Evolutionary conservation across 164 flowering plant species (phyloP).

Genomic region (Nymphaea thermarum): DNA sequence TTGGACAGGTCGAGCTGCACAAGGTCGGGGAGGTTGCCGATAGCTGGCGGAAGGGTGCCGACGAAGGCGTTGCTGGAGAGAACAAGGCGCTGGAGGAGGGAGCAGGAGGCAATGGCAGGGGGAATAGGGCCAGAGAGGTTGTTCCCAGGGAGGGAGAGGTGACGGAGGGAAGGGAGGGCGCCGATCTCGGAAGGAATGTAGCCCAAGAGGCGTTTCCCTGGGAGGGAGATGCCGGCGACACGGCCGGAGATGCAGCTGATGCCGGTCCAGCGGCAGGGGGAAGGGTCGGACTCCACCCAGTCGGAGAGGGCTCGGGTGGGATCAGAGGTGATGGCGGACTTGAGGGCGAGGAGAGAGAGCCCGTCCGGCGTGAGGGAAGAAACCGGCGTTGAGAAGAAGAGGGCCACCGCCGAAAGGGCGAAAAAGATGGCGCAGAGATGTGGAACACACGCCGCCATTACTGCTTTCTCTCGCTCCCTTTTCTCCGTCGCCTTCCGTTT

Average conservation of each 20-base stretch:
- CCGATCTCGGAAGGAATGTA: constrained; percentile 92
- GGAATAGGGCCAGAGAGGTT: constrained; percentile 54
- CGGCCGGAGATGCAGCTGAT: constrained; percentile 36
- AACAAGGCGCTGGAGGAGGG: constrained; percentile 42
- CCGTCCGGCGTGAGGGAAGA: constrained; percentile 70
- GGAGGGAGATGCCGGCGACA: constrained; percentile 45
- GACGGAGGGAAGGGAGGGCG: constrained; percentile 34
- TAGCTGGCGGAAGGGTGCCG: constrained; percentile 47
- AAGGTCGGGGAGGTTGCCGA: constrained; percentile 27
- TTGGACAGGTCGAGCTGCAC: constrained; percentile 55
- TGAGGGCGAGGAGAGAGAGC: constrained; percentile 79
- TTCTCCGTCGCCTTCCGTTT: too few species aligned
- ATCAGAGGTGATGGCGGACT: constrained; percentile 64
- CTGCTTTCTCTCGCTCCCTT: not conserved
- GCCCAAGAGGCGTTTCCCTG: constrained; percentile 42
- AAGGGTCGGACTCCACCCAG: constrained; percentile 52
- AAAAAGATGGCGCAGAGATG: not conserved
- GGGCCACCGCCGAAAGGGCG: not conserved
- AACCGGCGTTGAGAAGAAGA: constrained; percentile 6
- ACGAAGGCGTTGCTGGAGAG: constrained; percentile 62
- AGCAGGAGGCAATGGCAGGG: constrained; percentile 38
- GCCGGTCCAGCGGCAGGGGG: constrained; percentile 78
- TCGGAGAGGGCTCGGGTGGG: constrained; percentile 35
- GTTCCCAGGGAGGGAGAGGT: constrained; percentile 41
- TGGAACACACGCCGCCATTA: not conserved